These are phyloP conservation scores for Suillus paluster DNA, from an alignment of 768 basidiomycete genomes.

Conservation along the genomic window DNA sequence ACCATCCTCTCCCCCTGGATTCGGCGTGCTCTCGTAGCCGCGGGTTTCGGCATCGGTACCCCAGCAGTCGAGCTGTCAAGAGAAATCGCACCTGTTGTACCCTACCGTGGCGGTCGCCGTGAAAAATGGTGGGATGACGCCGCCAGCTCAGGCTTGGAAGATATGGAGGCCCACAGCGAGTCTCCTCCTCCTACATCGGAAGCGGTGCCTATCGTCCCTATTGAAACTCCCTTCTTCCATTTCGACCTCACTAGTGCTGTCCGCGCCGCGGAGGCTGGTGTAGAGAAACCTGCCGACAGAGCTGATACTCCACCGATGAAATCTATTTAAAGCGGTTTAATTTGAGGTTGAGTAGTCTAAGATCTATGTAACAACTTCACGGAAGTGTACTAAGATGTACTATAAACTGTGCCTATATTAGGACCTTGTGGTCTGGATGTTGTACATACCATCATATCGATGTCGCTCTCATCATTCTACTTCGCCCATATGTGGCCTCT, in stretches of 20 bases:
- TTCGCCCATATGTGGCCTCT: too few species aligned
- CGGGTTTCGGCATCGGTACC: constrained; percentile 84
- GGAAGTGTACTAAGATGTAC: background rate
- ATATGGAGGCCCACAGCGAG: constrained; percentile 36
- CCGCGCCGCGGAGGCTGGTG: constrained; percentile 61
- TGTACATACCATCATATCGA: background rate
- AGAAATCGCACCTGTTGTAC: constrained; percentile 83
- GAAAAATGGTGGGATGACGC: constrained; percentile 22
- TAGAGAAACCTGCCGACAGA: background rate
- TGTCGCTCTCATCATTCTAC: too few species aligned
- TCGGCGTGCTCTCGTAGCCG: constrained; percentile 84
- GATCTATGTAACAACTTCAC: background rate
- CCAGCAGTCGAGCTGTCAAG: constrained; percentile 43
- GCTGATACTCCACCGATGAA: background rate
- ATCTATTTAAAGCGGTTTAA: background rate
- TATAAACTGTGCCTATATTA: background rate
- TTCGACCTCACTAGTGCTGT: constrained; percentile 80
- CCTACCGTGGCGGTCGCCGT: constrained; percentile 52
- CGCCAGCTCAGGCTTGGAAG: constrained; percentile 19
- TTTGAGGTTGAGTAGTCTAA: background rate
- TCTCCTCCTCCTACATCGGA: constrained; percentile 9
- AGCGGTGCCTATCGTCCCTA: constrained; percentile 43
- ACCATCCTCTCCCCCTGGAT: constrained; percentile 94
- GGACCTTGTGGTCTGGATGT: background rate
- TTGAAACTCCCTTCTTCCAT: constrained; percentile 88